phyloP scores from a whole-genome alignment of 2,329 filamentous ascomycete genomes.

The Colletotrichum horii region DNA sequence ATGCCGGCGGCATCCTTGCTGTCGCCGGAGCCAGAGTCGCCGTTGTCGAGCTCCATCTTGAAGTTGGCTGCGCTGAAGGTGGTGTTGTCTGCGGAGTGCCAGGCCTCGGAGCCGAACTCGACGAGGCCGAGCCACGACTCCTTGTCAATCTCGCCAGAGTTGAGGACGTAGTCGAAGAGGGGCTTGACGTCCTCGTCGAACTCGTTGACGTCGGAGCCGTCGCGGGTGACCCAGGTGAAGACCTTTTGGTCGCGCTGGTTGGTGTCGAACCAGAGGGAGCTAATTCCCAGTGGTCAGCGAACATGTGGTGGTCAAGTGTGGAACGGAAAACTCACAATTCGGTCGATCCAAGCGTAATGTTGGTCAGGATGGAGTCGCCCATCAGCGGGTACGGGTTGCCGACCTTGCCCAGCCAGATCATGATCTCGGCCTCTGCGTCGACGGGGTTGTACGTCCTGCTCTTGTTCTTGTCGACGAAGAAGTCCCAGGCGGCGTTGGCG shows the following conservation, averaged over 20 bases:
- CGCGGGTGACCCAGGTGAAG: slow-evolving; percentile 32
- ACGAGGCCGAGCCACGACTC: slow-evolving; percentile 31
- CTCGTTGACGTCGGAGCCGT: slow-evolving; percentile 24
- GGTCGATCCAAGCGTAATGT: slow-evolving; percentile 27
- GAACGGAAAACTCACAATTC: slow-evolving; percentile 31
- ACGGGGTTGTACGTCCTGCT: slow-evolving; percentile 28
- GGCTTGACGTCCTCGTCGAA: slow-evolving; percentile 35
- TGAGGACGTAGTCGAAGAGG: slow-evolving; percentile 34
- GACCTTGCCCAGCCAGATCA: slow-evolving; percentile 36
- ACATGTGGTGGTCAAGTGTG: too few relatives aligned
- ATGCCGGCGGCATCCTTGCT: background rate
- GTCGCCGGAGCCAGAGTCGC: background rate
- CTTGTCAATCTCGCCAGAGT: slow-evolving; percentile 29
- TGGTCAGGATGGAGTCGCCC: slow-evolving; percentile 25
- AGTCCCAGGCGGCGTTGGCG: slow-evolving; percentile 36
- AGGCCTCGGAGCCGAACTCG: slow-evolving; percentile 36
- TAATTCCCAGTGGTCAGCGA: background rate
- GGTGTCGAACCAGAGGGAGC: slow-evolving; percentile 30
- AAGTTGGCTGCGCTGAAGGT: slow-evolving; percentile 34
- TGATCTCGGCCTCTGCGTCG: slow-evolving; percentile 34
- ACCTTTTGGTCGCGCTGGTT: slow-evolving; percentile 34
- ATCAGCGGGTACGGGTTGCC: slow-evolving; percentile 32
- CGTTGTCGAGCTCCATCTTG: slow-evolving; percentile 24
- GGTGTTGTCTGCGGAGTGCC: slow-evolving; percentile 30
- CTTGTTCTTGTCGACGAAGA: slow-evolving; percentile 33